Percentiles rank a stretch among this genome's conserved stretches.
These are phyloP conservation scores for Rhododendron vialii DNA, from an alignment of 148 eudicot species.

Conservation along the genomic window DNA sequence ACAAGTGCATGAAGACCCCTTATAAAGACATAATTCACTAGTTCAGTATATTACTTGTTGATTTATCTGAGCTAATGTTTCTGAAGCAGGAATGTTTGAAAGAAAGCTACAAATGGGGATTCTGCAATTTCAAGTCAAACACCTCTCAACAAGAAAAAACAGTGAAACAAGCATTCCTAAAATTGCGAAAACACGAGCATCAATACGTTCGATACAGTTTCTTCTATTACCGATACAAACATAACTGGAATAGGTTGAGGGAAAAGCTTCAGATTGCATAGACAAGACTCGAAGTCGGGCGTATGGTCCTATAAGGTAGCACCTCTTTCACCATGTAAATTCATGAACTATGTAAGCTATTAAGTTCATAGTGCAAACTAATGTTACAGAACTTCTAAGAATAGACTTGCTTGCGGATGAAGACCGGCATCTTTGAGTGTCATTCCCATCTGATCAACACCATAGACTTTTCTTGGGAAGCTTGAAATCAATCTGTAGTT, in stretches of 20 bases:
- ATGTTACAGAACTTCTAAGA: slow-evolving; percentile 53
- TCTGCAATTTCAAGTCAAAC: neutral
- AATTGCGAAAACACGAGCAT: neutral
- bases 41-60: neutral
- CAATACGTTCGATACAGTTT: neutral
- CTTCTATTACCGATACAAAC: neutral
- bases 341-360: neutral
- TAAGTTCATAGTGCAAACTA: neutral
- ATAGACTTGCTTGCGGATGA: slow-evolving; percentile 72
- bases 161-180: neutral
- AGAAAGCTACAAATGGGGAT: neutral
- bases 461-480: slow-evolving; percentile 82
- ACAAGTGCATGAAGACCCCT: neutral
- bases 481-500: slow-evolving; percentile 70
- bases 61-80: neutral
- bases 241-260: neutral
- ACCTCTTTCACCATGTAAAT: neutral
- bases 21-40: neutral
- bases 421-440: slow-evolving; percentile 76
- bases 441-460: slow-evolving; percentile 59
- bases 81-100: neutral
- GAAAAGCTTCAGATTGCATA: neutral
- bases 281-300: neutral
- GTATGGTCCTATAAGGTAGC: neutral
- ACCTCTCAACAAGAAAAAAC: neutral